These are phyloP conservation scores for Clathrus columnatus DNA, from an alignment of 768 basidiomycete genomes.

Conservation along the genomic window DNA sequence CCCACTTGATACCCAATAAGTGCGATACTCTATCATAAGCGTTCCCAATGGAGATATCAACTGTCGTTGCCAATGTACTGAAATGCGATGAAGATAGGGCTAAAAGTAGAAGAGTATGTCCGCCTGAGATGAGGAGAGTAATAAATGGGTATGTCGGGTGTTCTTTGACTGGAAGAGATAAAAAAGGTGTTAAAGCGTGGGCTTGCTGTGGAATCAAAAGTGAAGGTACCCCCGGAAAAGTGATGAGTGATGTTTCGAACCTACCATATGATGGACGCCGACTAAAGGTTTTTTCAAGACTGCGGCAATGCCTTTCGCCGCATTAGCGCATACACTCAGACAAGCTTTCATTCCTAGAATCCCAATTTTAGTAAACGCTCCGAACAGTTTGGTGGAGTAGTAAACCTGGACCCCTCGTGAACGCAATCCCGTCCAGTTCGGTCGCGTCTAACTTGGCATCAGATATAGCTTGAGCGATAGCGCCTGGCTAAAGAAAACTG, in stretches of 20 bases:
- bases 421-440: constrained; percentile 82
- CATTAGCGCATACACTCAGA: constrained; percentile 67
- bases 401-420: constrained; percentile 77
- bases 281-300: constrained; percentile 69
- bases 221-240: background rate
- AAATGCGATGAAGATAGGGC: constrained; percentile 52
- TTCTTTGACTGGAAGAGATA: constrained; percentile 41
- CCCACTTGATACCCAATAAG: constrained; percentile 54
- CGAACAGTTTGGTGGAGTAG: background rate
- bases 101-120: constrained; percentile 83
- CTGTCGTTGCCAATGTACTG: constrained; percentile 61
- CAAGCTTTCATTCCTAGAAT: constrained; percentile 66
- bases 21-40: constrained; percentile 79
- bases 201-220: constrained; percentile 56
- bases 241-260: constrained; percentile 10
- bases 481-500: constrained; percentile 47
- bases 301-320: constrained; percentile 81
- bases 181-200: constrained; percentile 73
- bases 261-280: constrained; percentile 93
- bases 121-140: constrained; percentile 84
- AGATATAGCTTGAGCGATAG: constrained; percentile 55
- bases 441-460: constrained; percentile 51
- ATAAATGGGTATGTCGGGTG: constrained; percentile 75
- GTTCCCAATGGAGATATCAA: constrained; percentile 69
- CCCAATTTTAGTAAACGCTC: background rate